phyloP scores from a whole-genome alignment of 2,329 filamentous ascomycete species.

The Claviceps fusiformis region DNA sequence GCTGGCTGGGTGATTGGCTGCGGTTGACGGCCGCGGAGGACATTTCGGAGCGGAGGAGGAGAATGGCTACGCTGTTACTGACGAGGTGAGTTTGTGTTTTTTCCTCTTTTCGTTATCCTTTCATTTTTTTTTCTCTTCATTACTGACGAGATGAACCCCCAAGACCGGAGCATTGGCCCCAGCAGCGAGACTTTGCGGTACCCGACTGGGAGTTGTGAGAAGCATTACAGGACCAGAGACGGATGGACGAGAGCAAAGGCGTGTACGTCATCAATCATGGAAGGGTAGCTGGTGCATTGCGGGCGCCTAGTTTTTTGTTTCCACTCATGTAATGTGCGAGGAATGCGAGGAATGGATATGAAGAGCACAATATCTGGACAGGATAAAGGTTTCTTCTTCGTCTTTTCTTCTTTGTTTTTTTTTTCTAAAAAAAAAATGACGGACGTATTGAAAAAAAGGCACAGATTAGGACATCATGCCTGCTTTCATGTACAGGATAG shows the following conservation, averaged over 20 bases:
- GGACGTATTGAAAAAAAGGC: not conserved
- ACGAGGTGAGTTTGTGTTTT: constrained; percentile 22
- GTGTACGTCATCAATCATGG: not conserved
- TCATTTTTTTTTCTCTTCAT: not conserved
- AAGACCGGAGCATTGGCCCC: constrained; percentile 27
- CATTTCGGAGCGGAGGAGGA: constrained; percentile 22
- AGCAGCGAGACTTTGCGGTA: constrained; percentile 26
- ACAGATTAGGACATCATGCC: not conserved
- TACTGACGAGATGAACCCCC: constrained; percentile 6
- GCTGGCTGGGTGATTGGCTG: constrained; percentile 33
- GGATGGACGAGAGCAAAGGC: not conserved
- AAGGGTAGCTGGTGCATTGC: not conserved
- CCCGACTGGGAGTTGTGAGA: constrained; percentile 26
- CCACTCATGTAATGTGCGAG: too few relatives aligned
- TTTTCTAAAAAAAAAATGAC: too few relatives aligned
- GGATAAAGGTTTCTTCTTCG: not conserved
- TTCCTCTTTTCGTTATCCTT: not conserved
- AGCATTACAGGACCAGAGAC: not conserved
- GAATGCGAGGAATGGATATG: not conserved
- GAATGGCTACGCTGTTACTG: constrained; percentile 26
- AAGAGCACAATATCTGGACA: not conserved
- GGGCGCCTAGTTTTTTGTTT: not conserved
- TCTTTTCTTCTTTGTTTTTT: too few relatives aligned
- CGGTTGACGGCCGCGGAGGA: constrained; percentile 26
- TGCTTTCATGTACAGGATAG: not conserved